Evolutionary conservation across 2,329 filamentous ascomycete species (phyloP), one percentile per base, ranked within the genome.

Genomic region (Fusarium albidum): DNA sequence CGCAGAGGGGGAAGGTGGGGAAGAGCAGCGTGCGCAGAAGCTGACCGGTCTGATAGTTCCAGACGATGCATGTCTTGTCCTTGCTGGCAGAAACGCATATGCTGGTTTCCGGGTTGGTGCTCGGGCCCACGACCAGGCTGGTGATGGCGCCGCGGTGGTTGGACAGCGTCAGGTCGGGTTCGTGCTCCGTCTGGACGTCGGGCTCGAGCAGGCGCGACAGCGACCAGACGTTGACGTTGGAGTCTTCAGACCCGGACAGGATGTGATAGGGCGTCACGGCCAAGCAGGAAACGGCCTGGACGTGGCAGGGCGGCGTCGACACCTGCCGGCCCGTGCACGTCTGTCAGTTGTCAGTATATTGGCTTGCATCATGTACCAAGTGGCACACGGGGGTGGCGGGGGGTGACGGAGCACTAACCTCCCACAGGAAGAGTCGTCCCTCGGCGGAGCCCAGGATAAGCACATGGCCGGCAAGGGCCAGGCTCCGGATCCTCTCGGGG

Each of bases 201-300:
- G 84, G 74, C 55, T 86, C 82, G 3, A 97, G 81, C 10, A 98
- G 83, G 18, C 82, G 82, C 4, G 89, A 81, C 45, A 97, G 75
- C 2, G 91, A 91, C 95, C 95, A 99, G 55, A 98, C 88, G 73
- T 96, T 91, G 58, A 97, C 82, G 71, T 91, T 96, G 44, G 92
- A 90, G 77, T 99, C 95, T 63, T 88, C 84, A 3, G 91, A 94
- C 33, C 88, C 91, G 2, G 90, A 91, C 43, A 95, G 79, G 44
- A 95, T 74, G 73, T 92, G 88, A 65, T 85, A 86, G 39, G 85
- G 88, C 34, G 87, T 89, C 10, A 87, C 83, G 31, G 84, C 86
- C 49, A 98, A 78, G 68, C 86, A 88, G 18, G 90, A 92, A 25
- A 98, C 86, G 15, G 87, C 81, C 72, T 94, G 91, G 17, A 96